Percentiles rank a stretch among this genome's conserved stretches.
Conservation (phyloP, 2,329 filamentous ascomycete genomes). For the Mollisia scopiformis region DNA sequence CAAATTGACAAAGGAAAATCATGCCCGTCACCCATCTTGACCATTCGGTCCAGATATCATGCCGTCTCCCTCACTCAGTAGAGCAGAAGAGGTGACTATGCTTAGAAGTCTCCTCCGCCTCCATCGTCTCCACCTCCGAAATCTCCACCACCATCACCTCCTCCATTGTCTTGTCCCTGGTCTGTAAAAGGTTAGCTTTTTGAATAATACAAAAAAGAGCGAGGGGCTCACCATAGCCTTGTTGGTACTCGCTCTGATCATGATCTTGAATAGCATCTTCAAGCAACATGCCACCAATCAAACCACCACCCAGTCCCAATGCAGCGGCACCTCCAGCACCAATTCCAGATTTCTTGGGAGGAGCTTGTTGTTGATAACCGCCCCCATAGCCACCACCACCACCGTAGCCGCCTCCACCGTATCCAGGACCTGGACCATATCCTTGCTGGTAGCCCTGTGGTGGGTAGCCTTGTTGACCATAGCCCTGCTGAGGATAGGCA, state of each 20-base stretch:
- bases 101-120: slow-evolving; percentile 28
- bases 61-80: not conserved
- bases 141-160: slow-evolving; percentile 29
- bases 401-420: not conserved
- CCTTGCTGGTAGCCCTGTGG: slow-evolving; percentile 30
- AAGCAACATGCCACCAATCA: slow-evolving; percentile 77
- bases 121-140: slow-evolving; percentile 32
- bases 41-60: not conserved
- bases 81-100: not conserved
- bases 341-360: slow-evolving; percentile 52
- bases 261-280: slow-evolving; percentile 67
- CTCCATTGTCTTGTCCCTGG: slow-evolving; percentile 14
- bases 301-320: slow-evolving; percentile 78
- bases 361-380: slow-evolving; percentile 32
- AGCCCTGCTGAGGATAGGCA: slow-evolving; percentile 40
- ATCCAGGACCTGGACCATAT: slow-evolving; percentile 35
- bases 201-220: not conserved
- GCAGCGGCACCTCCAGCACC: slow-evolving; percentile 76
- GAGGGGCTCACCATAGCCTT: slow-evolving; percentile 44
- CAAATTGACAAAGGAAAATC: slow-evolving; percentile 1
- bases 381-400: slow-evolving; percentile 36
- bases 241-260: slow-evolving; percentile 59
- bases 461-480: slow-evolving; percentile 32
- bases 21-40: slow-evolving; percentile 1
- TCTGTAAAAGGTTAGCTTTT: slow-evolving; percentile 19